Evolutionary conservation across 208 protist genomes (phyloP).

Genomic region (Acanthamoeba triangularis): DNA sequence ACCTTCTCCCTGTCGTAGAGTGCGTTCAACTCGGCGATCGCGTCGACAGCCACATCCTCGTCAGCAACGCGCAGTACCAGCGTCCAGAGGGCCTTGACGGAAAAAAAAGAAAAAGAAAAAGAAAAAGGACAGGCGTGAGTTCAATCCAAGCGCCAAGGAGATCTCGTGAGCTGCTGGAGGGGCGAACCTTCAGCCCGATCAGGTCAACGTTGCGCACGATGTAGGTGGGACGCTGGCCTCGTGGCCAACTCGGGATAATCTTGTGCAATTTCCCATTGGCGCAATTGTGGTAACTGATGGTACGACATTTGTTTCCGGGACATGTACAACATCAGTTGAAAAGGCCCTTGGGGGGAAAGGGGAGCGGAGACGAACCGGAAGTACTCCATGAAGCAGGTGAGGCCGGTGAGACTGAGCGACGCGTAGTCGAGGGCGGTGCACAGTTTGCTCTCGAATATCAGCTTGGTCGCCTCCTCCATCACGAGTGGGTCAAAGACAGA

Average conservation of each 20-base stretch:
- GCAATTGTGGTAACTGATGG: background rate
- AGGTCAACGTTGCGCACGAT: background rate
- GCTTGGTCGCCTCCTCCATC: slow-evolving; percentile 46
- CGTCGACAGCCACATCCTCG: slow-evolving; percentile 21
- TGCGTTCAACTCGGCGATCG: background rate
- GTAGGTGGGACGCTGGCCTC: background rate
- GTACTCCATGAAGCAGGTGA: slow-evolving; percentile 46
- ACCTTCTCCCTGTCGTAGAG: slow-evolving; percentile 65
- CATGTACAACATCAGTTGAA: background rate
- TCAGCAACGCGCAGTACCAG: slow-evolving; percentile 31
- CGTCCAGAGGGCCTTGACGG: slow-evolving; percentile 17
- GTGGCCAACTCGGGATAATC: background rate
- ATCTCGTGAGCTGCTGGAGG: background rate
- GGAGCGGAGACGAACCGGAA: background rate
- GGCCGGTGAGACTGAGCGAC: slow-evolving; percentile 17
- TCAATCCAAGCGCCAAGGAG: background rate
- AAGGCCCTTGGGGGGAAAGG: background rate
- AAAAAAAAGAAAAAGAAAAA: no score
- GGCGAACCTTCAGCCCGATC: background rate
- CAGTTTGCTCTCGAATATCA: slow-evolving; percentile 23
- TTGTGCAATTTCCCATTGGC: background rate
- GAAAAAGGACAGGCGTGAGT: background rate
- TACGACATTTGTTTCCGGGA: no score
- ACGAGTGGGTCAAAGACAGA: background rate
- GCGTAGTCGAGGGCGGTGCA: slow-evolving; percentile 12